phyloP scores from a whole-genome alignment of 768 basidiomycete genomes.

The Lentinula aciculospora region DNA sequence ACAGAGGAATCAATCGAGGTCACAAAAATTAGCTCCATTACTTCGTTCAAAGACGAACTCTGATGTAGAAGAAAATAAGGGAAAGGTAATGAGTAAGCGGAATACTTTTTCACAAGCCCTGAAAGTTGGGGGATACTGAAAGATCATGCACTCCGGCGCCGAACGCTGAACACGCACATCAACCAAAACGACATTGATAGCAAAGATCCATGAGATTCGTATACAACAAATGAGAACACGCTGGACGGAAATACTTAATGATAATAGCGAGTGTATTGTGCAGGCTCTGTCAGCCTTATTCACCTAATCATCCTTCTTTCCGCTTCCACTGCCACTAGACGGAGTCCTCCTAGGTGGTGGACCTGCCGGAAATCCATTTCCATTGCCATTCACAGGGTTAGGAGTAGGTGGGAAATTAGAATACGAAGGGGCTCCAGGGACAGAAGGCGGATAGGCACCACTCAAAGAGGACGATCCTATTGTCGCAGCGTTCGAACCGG shows the following conservation, averaged over 20 bases:
- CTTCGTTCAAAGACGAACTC: too few relatives aligned
- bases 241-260: not conserved
- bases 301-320: slow-evolving; percentile 14
- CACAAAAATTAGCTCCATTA: too few relatives aligned
- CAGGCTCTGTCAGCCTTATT: not conserved
- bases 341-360: slow-evolving; percentile 10
- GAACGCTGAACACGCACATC: too few relatives aligned
- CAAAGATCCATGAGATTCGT: not conserved
- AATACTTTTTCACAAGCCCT: too few relatives aligned
- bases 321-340: not conserved
- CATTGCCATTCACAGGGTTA: slow-evolving; percentile 10
- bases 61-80: too few relatives aligned
- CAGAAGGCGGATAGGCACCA: not conserved
- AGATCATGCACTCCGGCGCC: too few relatives aligned
- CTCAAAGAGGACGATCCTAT: not conserved
- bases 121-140: too few relatives aligned
- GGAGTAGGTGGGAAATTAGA: slow-evolving; percentile 5
- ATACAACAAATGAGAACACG: not conserved
- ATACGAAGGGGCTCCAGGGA: slow-evolving; percentile 3
- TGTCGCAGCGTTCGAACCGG: not conserved
- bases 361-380: slow-evolving; percentile 9
- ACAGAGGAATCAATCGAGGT: too few relatives aligned
- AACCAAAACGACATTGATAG: too few relatives aligned
- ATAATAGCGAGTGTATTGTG: not conserved
- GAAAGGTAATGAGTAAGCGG: too few relatives aligned